These are phyloP conservation scores for Phytophthora sansomeana DNA, from an alignment of 352 stramenopile species.

Conservation along the genomic window DNA sequence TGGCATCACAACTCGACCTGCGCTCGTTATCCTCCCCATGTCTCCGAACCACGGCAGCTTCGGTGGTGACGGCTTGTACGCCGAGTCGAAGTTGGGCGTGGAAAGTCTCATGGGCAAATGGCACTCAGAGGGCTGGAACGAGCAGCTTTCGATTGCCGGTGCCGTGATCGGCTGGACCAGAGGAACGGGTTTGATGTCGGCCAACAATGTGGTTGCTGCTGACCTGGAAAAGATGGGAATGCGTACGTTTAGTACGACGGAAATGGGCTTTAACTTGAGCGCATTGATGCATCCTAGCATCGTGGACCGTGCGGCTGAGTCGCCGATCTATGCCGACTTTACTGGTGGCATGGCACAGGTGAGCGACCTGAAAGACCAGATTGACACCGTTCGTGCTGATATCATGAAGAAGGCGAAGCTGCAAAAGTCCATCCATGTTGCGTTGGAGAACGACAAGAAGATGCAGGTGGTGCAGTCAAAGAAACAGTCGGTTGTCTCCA, in stretches of 20 bases:
- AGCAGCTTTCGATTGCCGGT: conserved; percentile 85
- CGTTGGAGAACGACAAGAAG: conserved; percentile 50
- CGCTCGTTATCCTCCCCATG: conserved; percentile 79
- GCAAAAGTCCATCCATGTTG: conserved; percentile 50
- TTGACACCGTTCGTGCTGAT: conserved; percentile 58
- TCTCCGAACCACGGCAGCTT: conserved; percentile 91
- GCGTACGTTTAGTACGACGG: conserved; percentile 87
- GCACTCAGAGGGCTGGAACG: conserved; percentile 85
- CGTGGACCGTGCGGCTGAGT: conserved; percentile 73
- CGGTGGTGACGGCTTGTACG: conserved; percentile 88
- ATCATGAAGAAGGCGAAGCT: conserved; percentile 71
- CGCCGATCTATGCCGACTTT: conserved; percentile 82
- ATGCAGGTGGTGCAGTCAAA: conserved; percentile 26
- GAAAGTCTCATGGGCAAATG: conserved; percentile 91
- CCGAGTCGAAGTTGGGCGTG: conserved; percentile 88
- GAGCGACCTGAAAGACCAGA: conserved; percentile 72
- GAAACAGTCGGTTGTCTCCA: conserved; percentile 17
- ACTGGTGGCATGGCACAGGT: conserved; percentile 83
- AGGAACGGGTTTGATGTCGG: conserved; percentile 86
- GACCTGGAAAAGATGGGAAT: conserved; percentile 84
- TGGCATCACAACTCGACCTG: conserved; percentile 76
- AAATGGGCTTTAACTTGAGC: conserved; percentile 92
- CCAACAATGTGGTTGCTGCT: conserved; percentile 87
- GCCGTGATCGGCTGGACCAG: conserved; percentile 91
- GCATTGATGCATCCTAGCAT: conserved; percentile 84